A percentile compares a stretch with the other conserved stretches of the same genome.
Evolutionary conservation across 164 flowering plant genomes (phyloP).

Genomic region (Platanus orientalis): DNA sequence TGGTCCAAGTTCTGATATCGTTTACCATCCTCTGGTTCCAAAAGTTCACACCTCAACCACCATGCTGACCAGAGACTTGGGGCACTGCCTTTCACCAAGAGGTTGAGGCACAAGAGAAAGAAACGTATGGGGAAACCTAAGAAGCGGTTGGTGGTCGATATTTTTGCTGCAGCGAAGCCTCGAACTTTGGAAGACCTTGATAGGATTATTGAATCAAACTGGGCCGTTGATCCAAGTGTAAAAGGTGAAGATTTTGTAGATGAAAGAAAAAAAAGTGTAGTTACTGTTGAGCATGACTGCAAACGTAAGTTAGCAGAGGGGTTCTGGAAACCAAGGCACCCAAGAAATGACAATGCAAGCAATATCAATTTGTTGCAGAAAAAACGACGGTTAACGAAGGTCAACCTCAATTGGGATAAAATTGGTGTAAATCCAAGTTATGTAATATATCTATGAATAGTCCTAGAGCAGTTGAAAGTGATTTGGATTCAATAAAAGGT

Average conservation of each 20-base stretch:
- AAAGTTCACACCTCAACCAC: slow-evolving; percentile 3
- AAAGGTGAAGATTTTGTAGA: slow-evolving; percentile 4
- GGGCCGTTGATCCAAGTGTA: not conserved
- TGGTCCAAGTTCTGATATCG: not conserved
- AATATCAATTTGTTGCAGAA: not conserved
- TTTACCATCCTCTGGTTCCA: not conserved
- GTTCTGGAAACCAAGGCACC: slow-evolving; percentile 3
- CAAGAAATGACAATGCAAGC: slow-evolving; percentile 7
- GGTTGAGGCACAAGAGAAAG: slow-evolving; percentile 12
- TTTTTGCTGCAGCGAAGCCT: slow-evolving; percentile 22
- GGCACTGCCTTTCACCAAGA: slow-evolving; percentile 9
- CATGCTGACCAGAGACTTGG: slow-evolving; percentile 6
- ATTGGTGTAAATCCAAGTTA: slow-evolving; percentile 2
- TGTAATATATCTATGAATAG: not conserved
- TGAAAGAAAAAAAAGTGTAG: slow-evolving; percentile 11
- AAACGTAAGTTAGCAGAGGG: not conserved
- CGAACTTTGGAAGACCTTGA: slow-evolving; percentile 21
- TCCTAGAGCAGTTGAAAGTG: not conserved
- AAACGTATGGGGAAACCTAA: slow-evolving; percentile 22
- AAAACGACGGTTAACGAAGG: slow-evolving; percentile 1
- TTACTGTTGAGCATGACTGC: not conserved
- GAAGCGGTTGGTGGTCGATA: slow-evolving; percentile 22
- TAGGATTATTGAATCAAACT: not conserved
- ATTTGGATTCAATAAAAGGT: not conserved
- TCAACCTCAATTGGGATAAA: slow-evolving; percentile 8